Percentiles rank a stretch among this genome's conserved stretches.
phyloP scores from a whole-genome alignment of 768 basidiomycete genomes.

The Plicaturopsis crispa region DNA sequence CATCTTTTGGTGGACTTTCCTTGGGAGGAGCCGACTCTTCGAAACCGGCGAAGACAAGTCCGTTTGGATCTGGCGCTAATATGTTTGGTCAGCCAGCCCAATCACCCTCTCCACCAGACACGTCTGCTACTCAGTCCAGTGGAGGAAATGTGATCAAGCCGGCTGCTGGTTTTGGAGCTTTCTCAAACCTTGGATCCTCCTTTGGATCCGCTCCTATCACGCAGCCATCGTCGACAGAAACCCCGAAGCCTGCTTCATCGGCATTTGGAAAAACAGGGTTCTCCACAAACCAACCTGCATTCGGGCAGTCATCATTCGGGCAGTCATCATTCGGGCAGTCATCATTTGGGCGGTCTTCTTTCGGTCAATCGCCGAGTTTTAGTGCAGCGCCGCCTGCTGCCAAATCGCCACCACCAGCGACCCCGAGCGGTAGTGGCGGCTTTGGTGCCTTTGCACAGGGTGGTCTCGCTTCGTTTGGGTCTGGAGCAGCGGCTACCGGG shows the following conservation, averaged over 20 bases:
- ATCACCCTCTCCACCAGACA: constrained; percentile 15
- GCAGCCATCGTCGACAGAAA: constrained; percentile 4
- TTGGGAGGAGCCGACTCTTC: constrained; percentile 21
- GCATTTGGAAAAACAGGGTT: constrained; percentile 15
- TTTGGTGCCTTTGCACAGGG: constrained; percentile 27
- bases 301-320: constrained; percentile 23
- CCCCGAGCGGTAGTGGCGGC: too few relatives aligned
- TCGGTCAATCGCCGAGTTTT: constrained; percentile 17
- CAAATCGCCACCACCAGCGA: constrained; percentile 8
- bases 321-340: constrained; percentile 6
- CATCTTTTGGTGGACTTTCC: constrained; percentile 23
- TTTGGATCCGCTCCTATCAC: constrained; percentile 6
- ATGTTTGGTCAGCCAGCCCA: constrained; percentile 24
- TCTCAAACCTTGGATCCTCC: constrained; percentile 9
- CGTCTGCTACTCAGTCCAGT: constrained; percentile 13
- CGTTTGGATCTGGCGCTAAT: constrained; percentile 13
- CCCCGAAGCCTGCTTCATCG: constrained; percentile 12
- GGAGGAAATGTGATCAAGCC: constrained; percentile 21
- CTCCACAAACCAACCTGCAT: constrained; percentile 23
- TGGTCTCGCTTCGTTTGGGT: constrained; percentile 15
- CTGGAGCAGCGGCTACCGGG: constrained; percentile 8
- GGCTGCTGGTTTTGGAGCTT: constrained; percentile 26
- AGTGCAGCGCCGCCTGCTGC: constrained; percentile 8
- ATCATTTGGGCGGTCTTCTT: constrained; percentile 12
- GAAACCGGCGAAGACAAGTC: constrained; percentile 14